phyloP scores from a whole-genome alignment of 345 rosid species.

The Erucastrum elatum region DNA sequence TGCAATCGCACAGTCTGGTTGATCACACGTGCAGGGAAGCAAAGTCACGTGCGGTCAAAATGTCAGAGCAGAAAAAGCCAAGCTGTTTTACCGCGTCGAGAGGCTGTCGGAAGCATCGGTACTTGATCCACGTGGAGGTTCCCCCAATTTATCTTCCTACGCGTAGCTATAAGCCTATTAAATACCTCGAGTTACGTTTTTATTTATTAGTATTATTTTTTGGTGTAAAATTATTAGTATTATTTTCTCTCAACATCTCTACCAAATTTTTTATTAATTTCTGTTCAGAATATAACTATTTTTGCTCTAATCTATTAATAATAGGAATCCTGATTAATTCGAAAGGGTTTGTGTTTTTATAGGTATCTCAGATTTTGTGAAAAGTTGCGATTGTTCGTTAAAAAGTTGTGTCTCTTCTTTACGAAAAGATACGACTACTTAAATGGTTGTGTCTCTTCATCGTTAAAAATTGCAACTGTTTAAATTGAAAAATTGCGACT shows the following conservation, averaged over 20 bases:
- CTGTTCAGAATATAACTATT: too few species aligned
- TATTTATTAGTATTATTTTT: neutral
- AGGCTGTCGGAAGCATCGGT: slow-evolving; percentile 40
- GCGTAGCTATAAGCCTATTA: neutral
- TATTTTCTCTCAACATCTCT: neutral
- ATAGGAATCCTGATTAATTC: too few species aligned
- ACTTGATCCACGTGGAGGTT: slow-evolving; percentile 36
- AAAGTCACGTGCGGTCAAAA: slow-evolving; percentile 42
- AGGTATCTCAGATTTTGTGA: too few species aligned
- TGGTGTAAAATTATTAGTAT: neutral
- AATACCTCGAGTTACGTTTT: neutral
- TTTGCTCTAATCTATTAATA: too few species aligned
- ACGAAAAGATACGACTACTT: too few species aligned
- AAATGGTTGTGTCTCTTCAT: too few species aligned
- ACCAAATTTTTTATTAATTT: neutral
- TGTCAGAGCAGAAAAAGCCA: slow-evolving; percentile 30
- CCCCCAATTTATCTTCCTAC: slow-evolving; percentile 17
- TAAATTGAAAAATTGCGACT: too few species aligned
- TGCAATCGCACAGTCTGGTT: slow-evolving; percentile 19
- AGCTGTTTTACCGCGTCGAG: slow-evolving; percentile 37
- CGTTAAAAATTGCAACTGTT: too few species aligned
- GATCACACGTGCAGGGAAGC: slow-evolving; percentile 34
- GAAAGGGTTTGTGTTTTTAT: too few species aligned
- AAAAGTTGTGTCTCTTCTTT: too few species aligned
- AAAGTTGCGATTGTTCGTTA: too few species aligned